Base-by-base conservation (phyloP, 1,284 basidiomycete genomes). In the Amylostereum chailletii region DNA sequence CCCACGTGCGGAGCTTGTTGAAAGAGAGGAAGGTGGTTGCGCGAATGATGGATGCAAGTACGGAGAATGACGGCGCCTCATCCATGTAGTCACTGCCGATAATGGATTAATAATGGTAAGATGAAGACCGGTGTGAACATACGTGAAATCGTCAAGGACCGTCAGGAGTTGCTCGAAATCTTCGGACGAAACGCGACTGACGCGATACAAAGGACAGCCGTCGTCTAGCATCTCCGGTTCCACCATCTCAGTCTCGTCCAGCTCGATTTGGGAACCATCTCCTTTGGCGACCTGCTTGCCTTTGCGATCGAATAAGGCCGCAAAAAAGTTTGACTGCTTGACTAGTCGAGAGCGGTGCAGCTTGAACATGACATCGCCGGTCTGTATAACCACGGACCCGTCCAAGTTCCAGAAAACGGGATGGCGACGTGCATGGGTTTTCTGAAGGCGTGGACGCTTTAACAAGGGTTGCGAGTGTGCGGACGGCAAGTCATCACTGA, bases 101-200 rank as follows among this genome's bases (percentile, higher is more conserved):
- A 29, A 26, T 10, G 37, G 31, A 9, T 34, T 30, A 26, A 30
- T 19, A 50, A 33, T 40, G 19, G 39, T 38, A 34, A 5, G n/a
- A 49, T 40, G 29, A 5, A 34, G 34, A 5, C 10, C 34, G 6
- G 36, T 5, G 42, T 41, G 10, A 27, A 58, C 69, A 30, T 53
- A 71, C 70, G 71, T 64, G 3, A 59, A 62, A 19, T 61, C 58
- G 19, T 71, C 65, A 53, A 70, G 57, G 1, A 66, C 65, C 1
- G 50, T 55, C 10, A 72, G 52, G 11, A 72, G 52, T 9, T 51
- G 50, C 45, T 62, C 65, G 48, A 72, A 72, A 48, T 71, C 67
- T 1, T 57, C 50, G 33, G 62, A 58, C 2, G 50, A 54, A 3
- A 64, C 56, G 3, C 53, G 54, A 39, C 36, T 48, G 26, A 55